A percentile compares a stretch with the other conserved stretches of the same genome.
These are phyloP conservation scores for Sordaria brevicollis DNA, from an alignment of 495 filamentous ascomycete genomes.

Conservation along the genomic window DNA sequence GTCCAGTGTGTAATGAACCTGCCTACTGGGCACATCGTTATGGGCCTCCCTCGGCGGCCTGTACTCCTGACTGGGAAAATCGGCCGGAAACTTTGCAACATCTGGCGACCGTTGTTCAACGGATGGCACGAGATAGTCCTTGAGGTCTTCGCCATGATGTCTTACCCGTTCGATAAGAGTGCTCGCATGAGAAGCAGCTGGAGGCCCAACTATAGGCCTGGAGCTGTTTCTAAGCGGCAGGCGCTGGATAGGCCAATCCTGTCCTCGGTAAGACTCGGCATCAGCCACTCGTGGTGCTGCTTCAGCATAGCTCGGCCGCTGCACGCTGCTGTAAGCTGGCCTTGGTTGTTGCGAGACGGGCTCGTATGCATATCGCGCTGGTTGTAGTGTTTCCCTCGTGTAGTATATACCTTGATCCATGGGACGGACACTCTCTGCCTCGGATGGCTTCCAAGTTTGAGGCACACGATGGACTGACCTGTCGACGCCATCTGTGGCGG, in stretches of 20 bases:
- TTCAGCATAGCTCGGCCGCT: not conserved
- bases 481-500: not conserved
- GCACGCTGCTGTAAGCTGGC: not conserved
- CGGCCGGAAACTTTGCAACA: conserved; percentile 1
- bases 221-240: not conserved
- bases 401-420: not conserved
- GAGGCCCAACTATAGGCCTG: conserved; percentile 15
- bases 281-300: not conserved
- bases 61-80: not conserved
- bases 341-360: not conserved
- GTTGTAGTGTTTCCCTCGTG: not conserved
- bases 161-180: conserved; percentile 7
- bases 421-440: not conserved
- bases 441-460: conserved; percentile 1
- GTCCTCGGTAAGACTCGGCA: not conserved
- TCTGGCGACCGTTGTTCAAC: conserved; percentile 29
- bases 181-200: not conserved
- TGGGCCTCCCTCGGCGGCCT: not conserved
- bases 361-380: not conserved
- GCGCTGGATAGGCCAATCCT: not conserved
- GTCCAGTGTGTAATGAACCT: not conserved
- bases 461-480: conserved; percentile 1
- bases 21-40: not conserved
- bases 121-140: conserved; percentile 31
- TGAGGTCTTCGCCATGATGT: conserved; percentile 16